These are phyloP conservation scores for Neofusicoccum laricinum DNA, from an alignment of 2,329 filamentous ascomycete species.

Conservation along the genomic window DNA sequence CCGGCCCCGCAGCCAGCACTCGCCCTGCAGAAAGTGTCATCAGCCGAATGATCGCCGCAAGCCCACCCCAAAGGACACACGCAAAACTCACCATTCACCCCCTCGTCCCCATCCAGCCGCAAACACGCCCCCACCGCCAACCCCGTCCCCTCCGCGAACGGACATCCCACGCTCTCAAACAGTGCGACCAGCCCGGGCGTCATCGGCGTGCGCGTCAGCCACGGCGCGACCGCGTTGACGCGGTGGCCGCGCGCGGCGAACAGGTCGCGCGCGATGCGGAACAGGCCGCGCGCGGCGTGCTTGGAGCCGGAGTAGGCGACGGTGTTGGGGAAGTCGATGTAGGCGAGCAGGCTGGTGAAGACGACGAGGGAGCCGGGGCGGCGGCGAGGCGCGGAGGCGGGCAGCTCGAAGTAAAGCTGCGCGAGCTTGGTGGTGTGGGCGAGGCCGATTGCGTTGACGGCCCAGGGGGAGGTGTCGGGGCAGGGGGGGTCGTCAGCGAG, in stretches of 20 bases:
- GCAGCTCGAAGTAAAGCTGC: constrained; percentile 26
- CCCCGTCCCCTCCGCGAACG: background rate
- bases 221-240: constrained; percentile 31
- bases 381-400: background rate
- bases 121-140: background rate
- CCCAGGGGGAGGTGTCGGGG: constrained; percentile 21
- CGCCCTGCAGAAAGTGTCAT: background rate
- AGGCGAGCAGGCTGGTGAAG: constrained; percentile 26
- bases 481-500: constrained; percentile 18
- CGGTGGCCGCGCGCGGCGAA: constrained; percentile 18
- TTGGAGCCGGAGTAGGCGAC: constrained; percentile 30
- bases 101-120: background rate
- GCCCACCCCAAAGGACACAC: background rate
- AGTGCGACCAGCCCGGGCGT: background rate
- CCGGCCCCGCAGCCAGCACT: background rate
- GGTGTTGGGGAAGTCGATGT: constrained; percentile 24
- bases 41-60: background rate
- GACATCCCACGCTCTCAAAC: background rate
- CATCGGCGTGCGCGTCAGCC: constrained; percentile 26
- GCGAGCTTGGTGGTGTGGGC: constrained; percentile 28
- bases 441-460: constrained; percentile 26
- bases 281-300: constrained; percentile 29
- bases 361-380: constrained; percentile 20
- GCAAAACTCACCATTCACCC: background rate
- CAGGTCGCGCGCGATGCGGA: constrained; percentile 23